Evolutionary conservation across 805 yeast species (phyloP).

Genomic region (Schwanniomyces vanrijiae): DNA sequence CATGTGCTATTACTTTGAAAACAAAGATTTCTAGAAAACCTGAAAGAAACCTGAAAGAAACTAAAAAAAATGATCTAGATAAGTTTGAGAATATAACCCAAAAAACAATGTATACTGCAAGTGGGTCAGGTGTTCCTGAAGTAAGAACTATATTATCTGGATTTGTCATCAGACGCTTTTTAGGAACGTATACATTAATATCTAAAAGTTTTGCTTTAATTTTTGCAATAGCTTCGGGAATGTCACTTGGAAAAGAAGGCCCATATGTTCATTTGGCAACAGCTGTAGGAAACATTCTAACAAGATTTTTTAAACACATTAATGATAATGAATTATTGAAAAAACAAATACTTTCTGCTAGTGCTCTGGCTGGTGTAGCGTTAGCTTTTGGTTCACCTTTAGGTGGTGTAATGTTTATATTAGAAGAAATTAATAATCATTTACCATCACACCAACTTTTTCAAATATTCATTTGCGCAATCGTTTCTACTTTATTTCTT

Average conservation of each 20-base stretch:
- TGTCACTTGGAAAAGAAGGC: constrained; percentile 60
- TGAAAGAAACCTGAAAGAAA: not conserved
- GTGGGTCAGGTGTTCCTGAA: constrained; percentile 63
- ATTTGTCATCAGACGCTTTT: constrained; percentile 51
- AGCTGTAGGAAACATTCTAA: constrained; percentile 55
- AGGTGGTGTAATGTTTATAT: constrained; percentile 56
- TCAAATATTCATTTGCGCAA: constrained; percentile 56
- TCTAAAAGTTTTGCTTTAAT: constrained; percentile 49
- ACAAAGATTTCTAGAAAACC: constrained; percentile 37
- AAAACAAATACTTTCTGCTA: constrained; percentile 54
- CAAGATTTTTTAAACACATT: constrained; percentile 47
- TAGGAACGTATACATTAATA: constrained; percentile 52
- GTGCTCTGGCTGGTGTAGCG: constrained; percentile 60
- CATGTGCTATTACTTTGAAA: constrained; percentile 46
- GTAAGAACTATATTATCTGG: constrained; percentile 61
- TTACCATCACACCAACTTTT: constrained; percentile 55
- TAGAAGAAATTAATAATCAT: constrained; percentile 58
- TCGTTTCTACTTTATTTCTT: constrained; percentile 50
- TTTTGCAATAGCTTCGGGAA: constrained; percentile 57
- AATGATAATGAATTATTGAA: constrained; percentile 48
- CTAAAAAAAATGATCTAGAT: not conserved
- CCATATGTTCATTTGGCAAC: constrained; percentile 63
- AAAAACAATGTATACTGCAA: constrained; percentile 46
- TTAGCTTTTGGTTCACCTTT: constrained; percentile 61
- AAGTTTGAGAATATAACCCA: constrained; percentile 7